Evolutionary conservation across 1,284 basidiomycete genomes (phyloP), one percentile per base, ranked within the genome.

Genomic region (Inonotus obliquus): DNA sequence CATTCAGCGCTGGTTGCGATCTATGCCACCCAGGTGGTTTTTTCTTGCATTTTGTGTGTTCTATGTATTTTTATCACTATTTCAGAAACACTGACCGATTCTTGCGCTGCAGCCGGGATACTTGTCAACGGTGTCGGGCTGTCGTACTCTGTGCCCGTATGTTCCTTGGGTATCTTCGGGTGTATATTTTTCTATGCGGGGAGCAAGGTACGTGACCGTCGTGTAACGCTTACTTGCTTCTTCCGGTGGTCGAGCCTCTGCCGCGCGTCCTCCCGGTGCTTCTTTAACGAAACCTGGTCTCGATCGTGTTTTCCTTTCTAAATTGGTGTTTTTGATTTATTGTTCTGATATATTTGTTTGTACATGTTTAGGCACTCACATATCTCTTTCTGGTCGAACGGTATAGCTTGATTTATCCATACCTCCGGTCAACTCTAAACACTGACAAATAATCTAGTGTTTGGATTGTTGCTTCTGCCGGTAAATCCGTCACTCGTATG

Each of bases 361-460:
- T 27, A 27, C 45, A 17, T n/a, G 19, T 47, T 14, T 53, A 63
- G 62, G 57, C 45, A 7, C 62, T 63, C 54, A 63, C 59, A 25
- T 63, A 63, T 47, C 57, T 63, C 19, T 63, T 63, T 57, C 62
- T 63, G 17, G 62, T 63, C 23, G 62, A 63, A 41, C 38, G 61
- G 61, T 63, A 37, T 25, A 51, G 25, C 27, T 37, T 35, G 6
- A 25, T 29, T 52, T 44, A 44, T 48, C 6, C 10, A 49, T 52
- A 23, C 32, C 2, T 4, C 11, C n/a, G 1, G 44, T 61, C 51
- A 48, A 9, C 54, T 27, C 21, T 27, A 52, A 27, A 49, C 48
- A 49, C 6, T 27, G 21, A 25, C 48, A 49, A 55, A 38, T 13
- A 19, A 23, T 44, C n/a, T 41, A 63, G 62, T 4, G 62, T 63